Base-by-base conservation (phyloP, 768 basidiomycete genomes). In the Gelatoporia subvermispora region DNA sequence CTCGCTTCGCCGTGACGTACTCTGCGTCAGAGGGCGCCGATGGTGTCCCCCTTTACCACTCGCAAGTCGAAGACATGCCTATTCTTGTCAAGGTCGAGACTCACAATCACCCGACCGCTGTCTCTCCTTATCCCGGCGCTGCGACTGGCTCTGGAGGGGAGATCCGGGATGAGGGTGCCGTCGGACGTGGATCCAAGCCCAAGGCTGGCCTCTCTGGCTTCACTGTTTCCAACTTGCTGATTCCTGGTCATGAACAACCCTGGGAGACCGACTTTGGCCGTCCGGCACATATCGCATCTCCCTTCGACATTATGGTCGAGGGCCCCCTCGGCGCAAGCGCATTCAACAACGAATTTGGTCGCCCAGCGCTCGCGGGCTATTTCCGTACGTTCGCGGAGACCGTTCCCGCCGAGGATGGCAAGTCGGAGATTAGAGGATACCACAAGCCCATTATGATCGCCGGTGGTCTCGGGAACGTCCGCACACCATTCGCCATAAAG, bases 401-500 rank as follows among this genome's bases (percentile, higher is more conserved):
- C 39, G 75, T 93, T 1, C 76, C 84, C 18, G 63, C 79, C 24
- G 63, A 66, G 31, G 79, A 79, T 35, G 75, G 73, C 3, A 52
- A 62, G 44, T 68, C 67, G 22, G 88, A 92, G 64, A 70, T 93
- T n/a, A 72, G 94, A 46, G 96, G 96, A 0, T 99, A 97, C 67
- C 96, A 98, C 72, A 99, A 99, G 66, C 96, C 96, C 13, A 96
- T 99, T 72, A 99, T 99, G 96, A 88, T 99, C 55, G 95, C 96
- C 8, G 96, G 96, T 17, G 96, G 96, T 21, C 82, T 93, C 54
- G 96, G 96, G 4, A 97, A 88, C 60, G 94, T 98, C 35, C 83
- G 91, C 15, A 84, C 87, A 4, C 70, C 77, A 53, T 94, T 89
- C 58, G 83, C 94, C 25, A 77, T 71, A 60, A 99, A 99, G 70